phyloP scores from a whole-genome alignment of 2,329 filamentous ascomycete species.

The Madurella fahalii region DNA sequence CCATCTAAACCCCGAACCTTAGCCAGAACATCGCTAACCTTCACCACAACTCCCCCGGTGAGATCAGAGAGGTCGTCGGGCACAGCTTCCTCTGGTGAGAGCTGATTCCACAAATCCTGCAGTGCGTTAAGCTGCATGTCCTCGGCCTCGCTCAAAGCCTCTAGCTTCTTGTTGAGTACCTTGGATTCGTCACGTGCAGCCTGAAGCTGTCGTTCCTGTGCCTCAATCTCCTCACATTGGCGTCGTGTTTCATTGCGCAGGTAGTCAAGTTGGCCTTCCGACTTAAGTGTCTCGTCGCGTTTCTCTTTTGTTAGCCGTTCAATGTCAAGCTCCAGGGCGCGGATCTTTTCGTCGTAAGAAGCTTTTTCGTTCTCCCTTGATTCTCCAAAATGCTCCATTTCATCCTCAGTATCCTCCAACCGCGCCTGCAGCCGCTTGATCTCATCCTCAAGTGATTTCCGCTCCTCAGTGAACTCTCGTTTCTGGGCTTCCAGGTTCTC shows the following conservation, averaged over 20 bases:
- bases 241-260: constrained; percentile 57
- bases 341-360: constrained; percentile 63
- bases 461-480: constrained; percentile 79
- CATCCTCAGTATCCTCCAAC: constrained; percentile 86
- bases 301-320: constrained; percentile 57
- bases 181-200: constrained; percentile 51
- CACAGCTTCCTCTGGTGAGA: constrained; percentile 49
- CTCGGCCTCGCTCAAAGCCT: constrained; percentile 47
- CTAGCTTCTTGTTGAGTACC: constrained; percentile 47
- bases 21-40: constrained; percentile 55
- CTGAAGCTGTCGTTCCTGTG: constrained; percentile 55
- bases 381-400: constrained; percentile 78
- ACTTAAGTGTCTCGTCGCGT: constrained; percentile 53
- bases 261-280: constrained; percentile 59
- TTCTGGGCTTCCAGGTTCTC: constrained; percentile 92
- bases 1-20: constrained; percentile 58
- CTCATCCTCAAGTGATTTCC: constrained; percentile 77
- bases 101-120: constrained; percentile 54
- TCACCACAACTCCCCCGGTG: constrained; percentile 55
- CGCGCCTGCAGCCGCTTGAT: constrained; percentile 70
- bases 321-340: constrained; percentile 66
- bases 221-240: constrained; percentile 56
- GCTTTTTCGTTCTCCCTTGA: constrained; percentile 78
- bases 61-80: constrained; percentile 57
- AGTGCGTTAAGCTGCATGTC: constrained; percentile 52